A percentile compares a stretch with the other conserved stretches of the same genome.
phyloP scores from a whole-genome alignment of 331 rosid species.

The Cydonia oblonga region DNA sequence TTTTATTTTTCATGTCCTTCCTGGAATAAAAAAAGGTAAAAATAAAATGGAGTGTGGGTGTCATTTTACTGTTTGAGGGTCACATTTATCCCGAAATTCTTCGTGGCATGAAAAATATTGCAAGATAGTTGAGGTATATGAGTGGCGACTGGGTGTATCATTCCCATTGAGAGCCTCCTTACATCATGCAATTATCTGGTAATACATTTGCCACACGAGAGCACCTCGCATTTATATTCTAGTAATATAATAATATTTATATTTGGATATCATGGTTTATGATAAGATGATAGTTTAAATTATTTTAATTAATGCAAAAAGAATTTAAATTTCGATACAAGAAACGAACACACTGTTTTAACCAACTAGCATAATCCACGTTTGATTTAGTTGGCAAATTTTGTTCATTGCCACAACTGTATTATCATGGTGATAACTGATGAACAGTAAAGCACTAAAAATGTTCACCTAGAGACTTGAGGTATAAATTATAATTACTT shows the following conservation, averaged over 20 bases:
- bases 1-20: background rate
- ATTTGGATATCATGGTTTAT: background rate
- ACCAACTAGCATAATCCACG: too few relatives aligned
- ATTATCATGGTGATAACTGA: too few relatives aligned
- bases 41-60: background rate
- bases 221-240: background rate
- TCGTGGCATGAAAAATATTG: background rate
- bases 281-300: too few relatives aligned
- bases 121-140: background rate
- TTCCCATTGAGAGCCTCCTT: background rate
- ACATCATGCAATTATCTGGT: background rate
- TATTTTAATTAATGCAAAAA: too few relatives aligned
- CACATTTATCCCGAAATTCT: background rate
- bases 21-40: background rate
- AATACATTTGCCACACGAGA: background rate
- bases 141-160: background rate
- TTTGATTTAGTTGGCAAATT: background rate
- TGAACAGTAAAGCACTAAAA: background rate
- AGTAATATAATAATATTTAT: too few relatives aligned
- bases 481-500: background rate
- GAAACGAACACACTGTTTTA: fast-evolving
- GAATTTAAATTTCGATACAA: too few relatives aligned
- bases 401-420: background rate
- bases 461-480: background rate
- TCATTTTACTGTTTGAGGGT: background rate